These are phyloP conservation scores for Penicillium steckii DNA, from an alignment of 495 filamentous ascomycete genomes.

Conservation along the genomic window DNA sequence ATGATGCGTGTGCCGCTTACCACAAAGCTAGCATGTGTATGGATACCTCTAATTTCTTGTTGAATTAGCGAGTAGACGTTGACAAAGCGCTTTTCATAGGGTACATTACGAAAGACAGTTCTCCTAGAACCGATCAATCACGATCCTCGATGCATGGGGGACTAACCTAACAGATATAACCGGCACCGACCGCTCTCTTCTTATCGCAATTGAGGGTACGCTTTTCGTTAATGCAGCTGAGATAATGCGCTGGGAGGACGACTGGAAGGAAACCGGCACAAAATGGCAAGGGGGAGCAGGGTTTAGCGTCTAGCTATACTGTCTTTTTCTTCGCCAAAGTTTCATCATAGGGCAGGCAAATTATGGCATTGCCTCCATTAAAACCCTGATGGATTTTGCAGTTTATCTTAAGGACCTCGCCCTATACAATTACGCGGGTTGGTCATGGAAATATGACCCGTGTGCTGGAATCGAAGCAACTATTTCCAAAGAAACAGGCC, in stretches of 20 bases:
- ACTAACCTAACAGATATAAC: conserved; percentile 30
- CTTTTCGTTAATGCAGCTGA: conserved; percentile 37
- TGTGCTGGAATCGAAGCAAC: conserved; percentile 14
- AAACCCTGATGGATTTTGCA: conserved; percentile 34
- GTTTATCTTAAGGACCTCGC: conserved; percentile 39
- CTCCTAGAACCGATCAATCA: conserved; percentile 29
- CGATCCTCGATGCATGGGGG: conserved; percentile 37
- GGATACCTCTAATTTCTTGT: background rate
- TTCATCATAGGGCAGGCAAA: conserved; percentile 35
- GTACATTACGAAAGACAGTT: conserved; percentile 34
- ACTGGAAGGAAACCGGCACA: conserved; percentile 33
- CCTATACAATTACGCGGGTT: conserved; percentile 34
- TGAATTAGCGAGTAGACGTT: background rate
- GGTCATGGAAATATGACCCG: conserved; percentile 27
- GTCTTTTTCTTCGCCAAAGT: conserved; percentile 34
- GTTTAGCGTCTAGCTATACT: conserved; percentile 39
- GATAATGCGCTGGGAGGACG: conserved; percentile 40
- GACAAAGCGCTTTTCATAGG: background rate
- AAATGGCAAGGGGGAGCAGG: conserved; percentile 31
- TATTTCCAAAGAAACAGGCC: conserved; percentile 21
- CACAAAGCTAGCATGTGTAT: conserved; percentile 36
- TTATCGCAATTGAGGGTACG: conserved; percentile 32
- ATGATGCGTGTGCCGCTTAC: conserved; percentile 32
- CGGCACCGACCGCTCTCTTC: conserved; percentile 29
- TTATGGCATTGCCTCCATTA: conserved; percentile 13